Evolutionary conservation across 148 eudicot genomes (phyloP).

Genomic region (Cornus kousa): DNA sequence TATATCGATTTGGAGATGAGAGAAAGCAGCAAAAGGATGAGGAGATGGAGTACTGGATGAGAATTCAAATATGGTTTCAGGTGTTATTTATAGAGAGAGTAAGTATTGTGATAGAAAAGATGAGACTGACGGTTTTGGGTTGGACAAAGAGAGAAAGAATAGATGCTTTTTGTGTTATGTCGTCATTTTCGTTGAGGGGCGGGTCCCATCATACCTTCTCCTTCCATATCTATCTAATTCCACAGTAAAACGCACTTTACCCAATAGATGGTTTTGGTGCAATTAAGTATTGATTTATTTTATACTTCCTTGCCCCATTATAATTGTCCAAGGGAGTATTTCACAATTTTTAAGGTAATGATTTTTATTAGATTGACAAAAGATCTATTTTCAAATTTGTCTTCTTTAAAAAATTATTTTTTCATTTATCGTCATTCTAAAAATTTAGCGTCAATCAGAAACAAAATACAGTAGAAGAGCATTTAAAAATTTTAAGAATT

Average conservation of each 20-base stretch:
- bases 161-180: conserved; percentile 19
- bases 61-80: not conserved
- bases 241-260: conserved; percentile 19
- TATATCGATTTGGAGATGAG: not conserved
- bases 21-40: no score
- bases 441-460: no score
- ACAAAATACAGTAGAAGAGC: no score
- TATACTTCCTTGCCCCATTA: no score
- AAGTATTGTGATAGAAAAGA: not conserved
- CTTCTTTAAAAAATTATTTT: no score
- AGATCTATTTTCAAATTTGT: no score
- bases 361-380: no score
- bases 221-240: conserved; percentile 1
- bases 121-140: not conserved
- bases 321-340: no score
- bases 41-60: not conserved
- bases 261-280: not conserved
- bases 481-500: no score
- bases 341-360: no score
- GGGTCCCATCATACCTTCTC: conserved; percentile 13
- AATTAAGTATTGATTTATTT: no score
- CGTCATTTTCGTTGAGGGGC: conserved; percentile 18
- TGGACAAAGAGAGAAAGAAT: not conserved
- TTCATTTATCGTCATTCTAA: no score
- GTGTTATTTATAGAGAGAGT: conserved; percentile 23